Conservation (phyloP, 2,329 filamentous ascomycete species). For the Albophoma yamanashiensis region DNA sequence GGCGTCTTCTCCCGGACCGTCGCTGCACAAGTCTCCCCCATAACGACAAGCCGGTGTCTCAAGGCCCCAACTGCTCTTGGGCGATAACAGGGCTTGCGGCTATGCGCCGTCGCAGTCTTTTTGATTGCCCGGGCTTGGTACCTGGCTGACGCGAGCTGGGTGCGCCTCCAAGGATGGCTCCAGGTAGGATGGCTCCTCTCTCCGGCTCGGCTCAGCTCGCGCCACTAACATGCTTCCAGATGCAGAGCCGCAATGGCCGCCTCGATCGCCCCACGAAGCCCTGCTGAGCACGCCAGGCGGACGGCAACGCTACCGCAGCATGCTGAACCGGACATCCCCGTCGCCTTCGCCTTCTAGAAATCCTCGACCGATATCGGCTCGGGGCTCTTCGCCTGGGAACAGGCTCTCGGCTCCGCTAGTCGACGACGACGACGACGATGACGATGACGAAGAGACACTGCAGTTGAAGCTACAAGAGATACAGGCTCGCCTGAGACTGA, state of each 20-base stretch:
- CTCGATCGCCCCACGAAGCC: conserved; percentile 54
- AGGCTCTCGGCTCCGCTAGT: conserved; percentile 24
- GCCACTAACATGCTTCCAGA: conserved; percentile 11
- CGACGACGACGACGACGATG: conserved; percentile 34
- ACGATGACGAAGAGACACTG: conserved; percentile 79
- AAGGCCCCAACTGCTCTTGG: background rate
- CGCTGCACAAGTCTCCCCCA: background rate
- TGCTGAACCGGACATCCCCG: conserved; percentile 55
- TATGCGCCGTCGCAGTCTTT: conserved; percentile 5
- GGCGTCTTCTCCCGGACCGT: background rate
- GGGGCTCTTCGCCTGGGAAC: conserved; percentile 8
- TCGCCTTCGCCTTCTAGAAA: conserved; percentile 49
- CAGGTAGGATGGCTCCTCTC: conserved; percentile 2
- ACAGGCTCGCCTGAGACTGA: conserved; percentile 76
- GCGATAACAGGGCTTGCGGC: conserved; percentile 4
- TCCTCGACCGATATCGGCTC: conserved; percentile 6
- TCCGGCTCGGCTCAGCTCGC: background rate
- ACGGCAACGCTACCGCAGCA: conserved; percentile 60
- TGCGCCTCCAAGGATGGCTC: conserved; percentile 5
- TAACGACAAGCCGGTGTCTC: background rate
- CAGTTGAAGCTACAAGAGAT: conserved; percentile 81
- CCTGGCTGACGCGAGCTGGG: background rate
- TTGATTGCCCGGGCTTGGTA: conserved; percentile 1
- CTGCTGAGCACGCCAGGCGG: conserved; percentile 64
- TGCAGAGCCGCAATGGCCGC: conserved; percentile 51